A percentile compares a stretch with the other conserved stretches of the same genome.
Evolutionary conservation across 192 early-diverging fungal species (phyloP).

Genomic region (Coemansia sp.): DNA sequence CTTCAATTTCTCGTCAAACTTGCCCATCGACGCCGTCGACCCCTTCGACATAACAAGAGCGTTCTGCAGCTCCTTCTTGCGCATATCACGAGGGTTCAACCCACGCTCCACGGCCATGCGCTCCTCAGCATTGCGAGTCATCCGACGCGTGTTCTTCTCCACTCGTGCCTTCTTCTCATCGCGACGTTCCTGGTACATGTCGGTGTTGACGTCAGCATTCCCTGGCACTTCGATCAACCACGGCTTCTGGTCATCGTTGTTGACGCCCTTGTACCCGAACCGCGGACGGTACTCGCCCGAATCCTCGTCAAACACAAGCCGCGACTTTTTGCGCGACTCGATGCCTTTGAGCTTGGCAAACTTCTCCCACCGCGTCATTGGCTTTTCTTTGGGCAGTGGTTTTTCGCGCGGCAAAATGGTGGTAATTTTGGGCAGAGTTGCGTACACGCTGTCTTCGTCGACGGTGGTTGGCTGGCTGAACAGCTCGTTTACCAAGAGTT

Average conservation of each 20-base stretch:
- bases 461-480: constrained; percentile 73
- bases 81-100: constrained; percentile 59
- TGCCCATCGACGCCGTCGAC: constrained; percentile 88
- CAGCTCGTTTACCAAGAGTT: constrained; percentile 85
- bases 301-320: constrained; percentile 83
- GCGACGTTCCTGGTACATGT: constrained; percentile 75
- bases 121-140: constrained; percentile 85
- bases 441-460: constrained; percentile 75
- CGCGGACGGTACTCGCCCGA: constrained; percentile 80
- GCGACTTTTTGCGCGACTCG: constrained; percentile 75
- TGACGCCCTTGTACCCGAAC: constrained; percentile 85
- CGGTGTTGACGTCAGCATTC: constrained; percentile 78
- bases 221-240: constrained; percentile 95
- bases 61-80: constrained; percentile 73
- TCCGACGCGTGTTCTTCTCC: constrained; percentile 84
- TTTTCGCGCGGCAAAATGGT: constrained; percentile 85
- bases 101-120: constrained; percentile 58
- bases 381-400: constrained; percentile 85
- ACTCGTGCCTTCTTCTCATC: constrained; percentile 88
- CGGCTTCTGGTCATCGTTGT: constrained; percentile 74
- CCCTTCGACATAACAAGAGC: constrained; percentile 74
- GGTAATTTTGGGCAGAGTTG: constrained; percentile 67
- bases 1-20: constrained; percentile 81
- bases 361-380: constrained; percentile 96
- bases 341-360: constrained; percentile 98